phyloP scores from a whole-genome alignment of 768 basidiomycete species.

The Melanogaster broomeanus region DNA sequence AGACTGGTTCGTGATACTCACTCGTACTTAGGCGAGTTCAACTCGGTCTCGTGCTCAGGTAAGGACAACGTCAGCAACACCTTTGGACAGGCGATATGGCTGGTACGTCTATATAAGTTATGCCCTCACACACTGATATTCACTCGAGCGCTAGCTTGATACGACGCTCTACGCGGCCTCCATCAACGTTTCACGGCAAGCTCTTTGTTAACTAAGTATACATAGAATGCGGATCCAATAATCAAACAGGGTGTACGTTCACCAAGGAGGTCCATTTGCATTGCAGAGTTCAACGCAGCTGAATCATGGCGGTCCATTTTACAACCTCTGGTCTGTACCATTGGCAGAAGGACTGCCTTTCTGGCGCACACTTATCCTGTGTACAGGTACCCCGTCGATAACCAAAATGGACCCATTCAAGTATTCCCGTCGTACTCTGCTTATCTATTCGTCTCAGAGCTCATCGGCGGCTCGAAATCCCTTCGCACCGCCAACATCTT shows the following conservation, averaged over 20 bases:
- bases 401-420: conserved; percentile 47
- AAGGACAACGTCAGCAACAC: conserved; percentile 52
- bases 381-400: conserved; percentile 49
- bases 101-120: conserved; percentile 42
- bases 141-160: conserved; percentile 11
- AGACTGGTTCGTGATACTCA: not conserved
- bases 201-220: not conserved
- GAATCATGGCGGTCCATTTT: conserved; percentile 54
- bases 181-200: conserved; percentile 49
- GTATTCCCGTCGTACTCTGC: conserved; percentile 56
- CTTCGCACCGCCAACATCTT: conserved; percentile 50
- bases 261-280: conserved; percentile 55
- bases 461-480: conserved; percentile 45
- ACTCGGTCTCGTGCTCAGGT: conserved; percentile 56
- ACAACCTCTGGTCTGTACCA: conserved; percentile 45
- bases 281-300: conserved; percentile 51
- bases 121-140: not conserved
- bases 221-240: not conserved
- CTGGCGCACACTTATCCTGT: not conserved
- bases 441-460: conserved; percentile 52
- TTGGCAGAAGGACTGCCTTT: not conserved
- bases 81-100: conserved; percentile 56
- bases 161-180: conserved; percentile 29
- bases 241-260: conserved; percentile 47
- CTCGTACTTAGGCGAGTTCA: conserved; percentile 46